Conservation (phyloP, 345 rosid genomes). For the thale cress (Arabidopsis thaliana) region TAIR10.1 NC_003070.9:7063001-7063500, state of each 20-base stretch:
- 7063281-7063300: constrained; percentile 58
- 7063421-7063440: constrained; percentile 82
- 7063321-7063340: constrained; percentile 78
- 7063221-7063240: constrained; percentile 85
- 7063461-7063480: constrained; percentile 80
- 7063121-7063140: not conserved
- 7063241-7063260: constrained; percentile 75
- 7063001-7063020: constrained; percentile 88
- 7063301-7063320: constrained; percentile 74
- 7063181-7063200: constrained; percentile 61
- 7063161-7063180: constrained; percentile 13
- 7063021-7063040: constrained; percentile 67
- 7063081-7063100: not conserved
- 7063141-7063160: not conserved
- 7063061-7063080: constrained; percentile 52
- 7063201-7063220: constrained; percentile 59
- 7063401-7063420: constrained; percentile 78
- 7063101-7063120: not conserved
- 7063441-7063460: constrained; percentile 74
- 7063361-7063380: constrained; percentile 75
- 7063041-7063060: constrained; percentile 81
- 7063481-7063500: constrained; percentile 69
- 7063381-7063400: constrained; percentile 84
- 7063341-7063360: constrained; percentile 63
- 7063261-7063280: constrained; percentile 66